phyloP scores from a whole-genome alignment of 768 basidiomycete species.

The Macrocybe gigantea region DNA sequence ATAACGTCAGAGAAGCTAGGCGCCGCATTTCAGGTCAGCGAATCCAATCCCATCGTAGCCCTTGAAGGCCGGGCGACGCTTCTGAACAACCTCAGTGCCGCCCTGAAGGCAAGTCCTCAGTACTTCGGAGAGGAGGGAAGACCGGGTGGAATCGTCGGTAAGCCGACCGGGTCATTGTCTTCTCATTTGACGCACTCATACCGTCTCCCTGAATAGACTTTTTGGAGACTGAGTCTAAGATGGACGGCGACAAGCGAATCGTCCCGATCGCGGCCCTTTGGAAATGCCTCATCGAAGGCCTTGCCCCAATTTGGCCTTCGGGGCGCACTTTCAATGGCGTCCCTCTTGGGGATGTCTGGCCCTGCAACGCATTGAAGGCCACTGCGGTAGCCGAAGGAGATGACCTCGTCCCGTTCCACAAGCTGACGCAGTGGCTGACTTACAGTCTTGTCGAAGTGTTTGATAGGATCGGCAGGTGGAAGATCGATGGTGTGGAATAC shows the following conservation, averaged over 20 bases:
- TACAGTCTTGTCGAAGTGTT: conserved; percentile 86
- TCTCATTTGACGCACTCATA: conserved; percentile 1
- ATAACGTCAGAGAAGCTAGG: conserved; percentile 58
- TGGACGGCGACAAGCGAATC: conserved; percentile 30
- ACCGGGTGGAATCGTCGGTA: conserved; percentile 81
- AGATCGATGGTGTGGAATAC: conserved; percentile 73
- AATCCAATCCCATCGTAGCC: conserved; percentile 83
- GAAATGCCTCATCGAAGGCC: conserved; percentile 73
- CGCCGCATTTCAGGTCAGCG: conserved; percentile 72
- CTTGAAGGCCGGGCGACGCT: conserved; percentile 81
- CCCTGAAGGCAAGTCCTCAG: conserved; percentile 55
- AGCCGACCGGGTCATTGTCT: conserved; percentile 6
- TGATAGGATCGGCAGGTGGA: conserved; percentile 72
- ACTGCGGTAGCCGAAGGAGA: conserved; percentile 41
- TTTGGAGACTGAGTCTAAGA: conserved; percentile 49
- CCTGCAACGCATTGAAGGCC: conserved; percentile 49
- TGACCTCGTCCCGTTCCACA: conserved; percentile 90
- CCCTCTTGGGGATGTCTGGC: conserved; percentile 92
- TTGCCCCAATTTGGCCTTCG: conserved; percentile 88
- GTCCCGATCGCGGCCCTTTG: conserved; percentile 78
- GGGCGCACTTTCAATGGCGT: conserved; percentile 62
- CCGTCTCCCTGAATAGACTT: conserved; percentile 43
- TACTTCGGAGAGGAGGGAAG: conserved; percentile 73
- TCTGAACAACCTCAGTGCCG: conserved; percentile 65
- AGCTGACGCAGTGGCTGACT: conserved; percentile 90